Percentiles rank a stretch among this genome's conserved stretches.
These are phyloP conservation scores for Ogataea haglerorum DNA, from an alignment of 805 yeast genomes.

Conservation along the genomic window DNA sequence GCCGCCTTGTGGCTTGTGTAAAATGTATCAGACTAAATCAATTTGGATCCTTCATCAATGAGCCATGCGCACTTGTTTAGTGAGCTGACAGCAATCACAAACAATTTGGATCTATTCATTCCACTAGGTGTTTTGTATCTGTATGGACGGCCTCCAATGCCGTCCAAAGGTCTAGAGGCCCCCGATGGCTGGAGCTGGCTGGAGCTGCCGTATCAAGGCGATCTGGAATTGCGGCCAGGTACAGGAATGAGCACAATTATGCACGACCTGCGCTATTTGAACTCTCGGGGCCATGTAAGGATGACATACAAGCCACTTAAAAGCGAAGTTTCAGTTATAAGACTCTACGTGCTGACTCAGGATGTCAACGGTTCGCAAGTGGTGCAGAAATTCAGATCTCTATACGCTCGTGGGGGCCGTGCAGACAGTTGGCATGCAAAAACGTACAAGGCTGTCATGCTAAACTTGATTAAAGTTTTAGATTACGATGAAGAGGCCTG, in stretches of 20 bases:
- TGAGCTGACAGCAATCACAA: constrained; percentile 30
- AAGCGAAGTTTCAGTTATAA: constrained; percentile 29
- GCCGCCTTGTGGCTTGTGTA: constrained; percentile 3
- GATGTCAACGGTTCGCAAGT: constrained; percentile 38
- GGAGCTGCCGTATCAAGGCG: constrained; percentile 40
- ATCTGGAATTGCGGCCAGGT: constrained; percentile 2
- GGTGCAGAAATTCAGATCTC: constrained; percentile 35
- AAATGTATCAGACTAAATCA: neutral
- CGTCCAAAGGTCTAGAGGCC: constrained; percentile 36
- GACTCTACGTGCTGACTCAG: constrained; percentile 47
- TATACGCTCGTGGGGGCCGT: constrained; percentile 33
- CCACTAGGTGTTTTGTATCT: constrained; percentile 51
- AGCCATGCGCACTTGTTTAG: constrained; percentile 5
- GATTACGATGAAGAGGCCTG: constrained; percentile 43
- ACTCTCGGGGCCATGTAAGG: constrained; percentile 37
- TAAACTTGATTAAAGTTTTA: constrained; percentile 35
- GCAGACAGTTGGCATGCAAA: constrained; percentile 34
- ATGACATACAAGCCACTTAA: constrained; percentile 41
- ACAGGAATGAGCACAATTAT: constrained; percentile 23
- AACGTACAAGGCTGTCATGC: constrained; percentile 33
- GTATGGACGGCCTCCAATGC: constrained; percentile 39
- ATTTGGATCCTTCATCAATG: constrained; percentile 1
- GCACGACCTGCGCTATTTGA: constrained; percentile 41
- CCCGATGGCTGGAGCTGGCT: constrained; percentile 57
- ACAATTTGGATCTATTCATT: constrained; percentile 36